A percentile compares a stretch with the other conserved stretches of the same genome.
Evolutionary conservation across 805 yeast genomes (phyloP).

Genomic region (Starmera amethionina): DNA sequence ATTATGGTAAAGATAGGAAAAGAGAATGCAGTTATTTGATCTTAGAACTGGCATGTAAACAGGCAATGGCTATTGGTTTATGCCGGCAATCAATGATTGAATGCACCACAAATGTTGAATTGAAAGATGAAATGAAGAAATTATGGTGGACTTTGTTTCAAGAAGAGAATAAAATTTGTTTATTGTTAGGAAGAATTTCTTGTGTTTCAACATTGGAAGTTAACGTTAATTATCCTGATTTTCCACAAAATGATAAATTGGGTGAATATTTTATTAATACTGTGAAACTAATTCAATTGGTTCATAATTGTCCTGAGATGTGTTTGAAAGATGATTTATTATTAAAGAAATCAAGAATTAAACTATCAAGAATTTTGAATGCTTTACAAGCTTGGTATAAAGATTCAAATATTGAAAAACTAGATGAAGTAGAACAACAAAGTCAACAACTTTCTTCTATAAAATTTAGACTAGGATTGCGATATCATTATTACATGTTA

Average conservation of each 20-base stretch:
- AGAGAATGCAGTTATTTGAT: neutral
- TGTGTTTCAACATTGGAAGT: neutral
- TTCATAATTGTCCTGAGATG: neutral
- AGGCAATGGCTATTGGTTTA: neutral
- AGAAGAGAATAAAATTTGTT: neutral
- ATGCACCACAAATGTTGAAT: neutral
- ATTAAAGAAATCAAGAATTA: neutral
- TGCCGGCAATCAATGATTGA: constrained; percentile 1
- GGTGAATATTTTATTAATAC: neutral
- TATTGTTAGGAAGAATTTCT: neutral
- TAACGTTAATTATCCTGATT: neutral
- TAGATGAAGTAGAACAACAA: neutral
- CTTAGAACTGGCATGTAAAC: neutral
- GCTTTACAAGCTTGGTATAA: too few relatives aligned
- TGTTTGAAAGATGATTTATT: neutral
- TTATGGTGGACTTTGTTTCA: neutral
- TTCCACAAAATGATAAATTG: neutral
- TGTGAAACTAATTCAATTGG: neutral
- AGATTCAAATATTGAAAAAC: too few relatives aligned
- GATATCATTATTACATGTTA: neutral
- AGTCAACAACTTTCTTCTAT: neutral
- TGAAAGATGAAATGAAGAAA: neutral
- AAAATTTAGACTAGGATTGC: neutral
- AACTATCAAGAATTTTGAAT: too few relatives aligned
- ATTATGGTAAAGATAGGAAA: neutral